A percentile compares a stretch with the other conserved stretches of the same genome.
Conservation (phyloP, 108 stramenopile species). For the Parietichytrium sp. region DNA sequence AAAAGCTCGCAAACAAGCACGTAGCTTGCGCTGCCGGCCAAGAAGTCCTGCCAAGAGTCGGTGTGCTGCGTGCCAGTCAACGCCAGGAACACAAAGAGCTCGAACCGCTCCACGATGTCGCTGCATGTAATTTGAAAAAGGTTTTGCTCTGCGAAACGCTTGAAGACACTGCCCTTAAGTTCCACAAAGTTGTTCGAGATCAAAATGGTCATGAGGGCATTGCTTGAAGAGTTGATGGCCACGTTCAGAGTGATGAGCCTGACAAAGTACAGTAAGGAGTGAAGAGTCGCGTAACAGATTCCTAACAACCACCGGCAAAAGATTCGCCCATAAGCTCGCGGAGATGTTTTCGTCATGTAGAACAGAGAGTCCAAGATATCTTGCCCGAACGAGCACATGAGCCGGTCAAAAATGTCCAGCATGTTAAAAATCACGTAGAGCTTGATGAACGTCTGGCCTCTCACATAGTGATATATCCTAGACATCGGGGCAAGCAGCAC, state of each 20-base stretch:
- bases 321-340: slow-evolving; percentile 70
- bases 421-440: slow-evolving; percentile 94
- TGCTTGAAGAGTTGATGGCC: slow-evolving; percentile 58
- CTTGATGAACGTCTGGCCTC: slow-evolving; percentile 93
- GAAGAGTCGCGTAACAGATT: slow-evolving; percentile 84
- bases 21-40: slow-evolving; percentile 44
- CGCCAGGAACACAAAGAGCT: slow-evolving; percentile 57
- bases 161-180: slow-evolving; percentile 95
- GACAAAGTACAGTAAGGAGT: slow-evolving; percentile 75
- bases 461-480: slow-evolving; percentile 93
- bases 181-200: slow-evolving; percentile 97
- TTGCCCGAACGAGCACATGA: slow-evolving; percentile 88
- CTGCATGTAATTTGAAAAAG: slow-evolving; percentile 89
- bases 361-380: slow-evolving; percentile 91
- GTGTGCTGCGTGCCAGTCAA: slow-evolving; percentile 55
- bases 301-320: slow-evolving; percentile 62
- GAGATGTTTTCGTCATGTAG: slow-evolving; percentile 72
- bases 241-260: slow-evolving; percentile 58
- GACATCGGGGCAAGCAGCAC: slow-evolving; percentile 80
- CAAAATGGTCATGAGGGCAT: slow-evolving; percentile 77
- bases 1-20: slow-evolving; percentile 81
- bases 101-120: slow-evolving; percentile 64
- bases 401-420: slow-evolving; percentile 90
- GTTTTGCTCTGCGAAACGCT: slow-evolving; percentile 92
- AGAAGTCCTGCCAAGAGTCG: slow-evolving; percentile 36